Evolutionary conservation across 345 rosid genomes (phyloP).

Genomic region (Dimocarpus longan): DNA sequence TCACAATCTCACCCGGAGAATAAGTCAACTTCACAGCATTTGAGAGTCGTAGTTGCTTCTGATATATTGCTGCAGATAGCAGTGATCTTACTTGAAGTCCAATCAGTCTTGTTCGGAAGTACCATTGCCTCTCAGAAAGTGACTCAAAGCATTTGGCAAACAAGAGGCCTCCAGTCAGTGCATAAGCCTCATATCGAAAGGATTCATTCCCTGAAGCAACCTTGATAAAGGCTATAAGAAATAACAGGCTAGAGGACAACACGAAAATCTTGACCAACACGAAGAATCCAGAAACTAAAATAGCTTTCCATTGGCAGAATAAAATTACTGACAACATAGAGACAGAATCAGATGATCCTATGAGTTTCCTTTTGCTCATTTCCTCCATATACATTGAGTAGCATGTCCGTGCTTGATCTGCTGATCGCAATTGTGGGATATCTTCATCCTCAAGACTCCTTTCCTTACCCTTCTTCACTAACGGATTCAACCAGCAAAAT

Average conservation of each 20-base stretch:
- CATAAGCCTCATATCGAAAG: conserved; percentile 42
- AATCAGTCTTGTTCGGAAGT: conserved; percentile 36
- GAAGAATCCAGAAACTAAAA: conserved; percentile 43
- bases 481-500: conserved; percentile 64
- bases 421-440: conserved; percentile 40
- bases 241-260: conserved; percentile 44
- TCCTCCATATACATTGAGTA: conserved; percentile 34
- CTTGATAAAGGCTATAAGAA: conserved; percentile 46
- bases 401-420: conserved; percentile 44
- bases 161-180: conserved; percentile 34
- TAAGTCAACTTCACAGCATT: conserved; percentile 36
- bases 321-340: conserved; percentile 37
- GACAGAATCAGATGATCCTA: conserved; percentile 23
- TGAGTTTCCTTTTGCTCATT: conserved; percentile 25
- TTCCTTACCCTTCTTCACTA: conserved; percentile 49
- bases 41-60: conserved; percentile 49
- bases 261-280: conserved; percentile 50
- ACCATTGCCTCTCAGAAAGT: conserved; percentile 54
- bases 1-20: conserved; percentile 48
- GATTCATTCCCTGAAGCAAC: conserved; percentile 37
- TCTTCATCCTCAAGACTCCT: conserved; percentile 44
- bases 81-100: conserved; percentile 51
- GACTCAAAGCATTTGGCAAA: conserved; percentile 52
- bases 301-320: conserved; percentile 36
- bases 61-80: conserved; percentile 47